Evolutionary conservation across 2,329 filamentous ascomycete genomes (phyloP), one percentile per base, ranked within the genome.

Genomic region (Fusarium sambucinum): DNA sequence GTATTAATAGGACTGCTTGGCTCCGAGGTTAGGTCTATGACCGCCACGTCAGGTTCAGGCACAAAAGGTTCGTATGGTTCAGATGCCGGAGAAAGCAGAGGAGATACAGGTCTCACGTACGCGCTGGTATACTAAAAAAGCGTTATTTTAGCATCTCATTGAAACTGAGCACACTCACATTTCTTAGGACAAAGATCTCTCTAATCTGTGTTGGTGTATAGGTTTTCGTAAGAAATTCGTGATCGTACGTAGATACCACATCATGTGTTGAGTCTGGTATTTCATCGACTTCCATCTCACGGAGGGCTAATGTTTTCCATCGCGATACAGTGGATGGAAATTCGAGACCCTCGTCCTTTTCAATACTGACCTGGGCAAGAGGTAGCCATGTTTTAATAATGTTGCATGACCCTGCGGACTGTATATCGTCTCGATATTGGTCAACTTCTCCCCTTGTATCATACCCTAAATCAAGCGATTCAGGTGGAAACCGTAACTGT

Each of bases 11-110:
- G 75, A 23, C 68, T 79, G 16, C 42, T 61, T 14, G 78, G 75
- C 3, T 78, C 77, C 1, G 77, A 77, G 29, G 74, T 74, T 2
- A 76, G 54, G 35, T 77, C 74, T 5, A 80, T 71, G 5, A 69
- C 17, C 8, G 69, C 62, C 25, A 60, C 60, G 1, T 63, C 56
- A 2, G 51, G 38, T 10, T 58, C 41, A 1, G 74, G 76, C n/a
- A 75, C 29, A 50, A 73, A 77, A 1, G 55, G 51, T 10, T 53
- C 57, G 17, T 55, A 55, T 10, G 41, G 6, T 9, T 69, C 69
- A 6, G 70, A 73, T 3, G 70, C 40, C 10, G 76, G 75, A 17
- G 75, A 76, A 9, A 79, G 59, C 4, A 73, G 77, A 14, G 72
- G 74, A 11, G 73, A 77, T 7, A 79, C 17, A 23, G 63, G 72